These are phyloP conservation scores for Mimosa bimucronata DNA, from an alignment of 306 rosid genomes.

Conservation along the genomic window DNA sequence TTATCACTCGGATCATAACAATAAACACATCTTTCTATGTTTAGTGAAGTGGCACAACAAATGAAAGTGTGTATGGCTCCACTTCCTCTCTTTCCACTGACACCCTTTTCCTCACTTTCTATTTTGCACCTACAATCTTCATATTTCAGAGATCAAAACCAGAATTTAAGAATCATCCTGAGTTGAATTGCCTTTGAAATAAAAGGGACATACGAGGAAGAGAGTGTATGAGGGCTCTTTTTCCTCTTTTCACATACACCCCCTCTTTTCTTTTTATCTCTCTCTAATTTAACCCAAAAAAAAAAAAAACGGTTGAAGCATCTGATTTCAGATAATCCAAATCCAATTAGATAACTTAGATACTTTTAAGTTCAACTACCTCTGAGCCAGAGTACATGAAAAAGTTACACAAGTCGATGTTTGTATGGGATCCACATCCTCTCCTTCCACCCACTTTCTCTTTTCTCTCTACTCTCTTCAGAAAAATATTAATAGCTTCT, in stretches of 20 bases:
- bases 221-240: not conserved
- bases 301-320: not conserved
- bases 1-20: not conserved
- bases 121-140: not conserved
- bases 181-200: not conserved
- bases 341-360: no score
- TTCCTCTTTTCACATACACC: not conserved
- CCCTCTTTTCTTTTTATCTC: not conserved
- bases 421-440: not conserved
- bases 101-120: not conserved
- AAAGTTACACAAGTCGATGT: not conserved
- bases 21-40: conserved; percentile 10
- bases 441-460: not conserved
- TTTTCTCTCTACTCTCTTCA: not conserved
- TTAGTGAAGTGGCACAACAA: not conserved
- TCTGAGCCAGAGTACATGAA: no score
- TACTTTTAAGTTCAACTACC: not conserved
- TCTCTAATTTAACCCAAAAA: not conserved
- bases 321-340: not conserved
- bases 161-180: not conserved
- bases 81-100: not conserved
- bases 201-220: not conserved
- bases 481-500: not conserved
- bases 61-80: not conserved
- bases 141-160: not conserved